Evolutionary conservation across 768 basidiomycete genomes (phyloP).

Genomic region (Ramaria sp.): DNA sequence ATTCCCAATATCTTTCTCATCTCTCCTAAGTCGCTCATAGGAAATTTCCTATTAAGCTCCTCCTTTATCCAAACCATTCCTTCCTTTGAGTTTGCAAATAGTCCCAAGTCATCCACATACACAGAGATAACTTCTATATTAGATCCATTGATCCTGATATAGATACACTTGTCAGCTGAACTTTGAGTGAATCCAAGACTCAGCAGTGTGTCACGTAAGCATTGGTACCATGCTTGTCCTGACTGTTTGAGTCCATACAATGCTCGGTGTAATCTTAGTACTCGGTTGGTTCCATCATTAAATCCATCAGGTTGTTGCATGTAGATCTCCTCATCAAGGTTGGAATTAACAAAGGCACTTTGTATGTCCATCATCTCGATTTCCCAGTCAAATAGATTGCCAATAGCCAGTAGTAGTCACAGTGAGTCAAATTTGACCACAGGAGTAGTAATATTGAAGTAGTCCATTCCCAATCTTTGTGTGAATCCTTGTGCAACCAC

Average conservation of each 20-base stretch:
- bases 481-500: constrained; percentile 19
- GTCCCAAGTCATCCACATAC: constrained; percentile 21
- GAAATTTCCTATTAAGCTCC: constrained; percentile 17
- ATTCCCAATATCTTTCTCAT: constrained; percentile 26
- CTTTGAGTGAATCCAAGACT: constrained; percentile 14
- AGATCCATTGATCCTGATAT: constrained; percentile 8
- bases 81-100: constrained; percentile 10
- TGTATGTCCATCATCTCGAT: constrained; percentile 21
- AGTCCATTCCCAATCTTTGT: constrained; percentile 17
- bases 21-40: constrained; percentile 25
- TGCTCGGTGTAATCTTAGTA: constrained; percentile 16
- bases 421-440: constrained; percentile 27
- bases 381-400: constrained; percentile 18
- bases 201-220: constrained; percentile 16
- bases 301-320: constrained; percentile 19
- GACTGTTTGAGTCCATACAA: constrained; percentile 24
- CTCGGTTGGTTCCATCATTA: constrained; percentile 9
- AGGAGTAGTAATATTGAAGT: constrained; percentile 27
- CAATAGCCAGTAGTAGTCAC: constrained; percentile 17
- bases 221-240: constrained; percentile 20
- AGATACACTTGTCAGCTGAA: constrained; percentile 16
- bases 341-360: constrained; percentile 21
- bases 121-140: constrained; percentile 16
- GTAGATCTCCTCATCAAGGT: constrained; percentile 21
- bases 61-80: constrained; percentile 8